A percentile compares a stretch with the other conserved stretches of the same genome.
Conservation (phyloP, 345 rosid species). For the Atalantia buxifolia region DNA sequence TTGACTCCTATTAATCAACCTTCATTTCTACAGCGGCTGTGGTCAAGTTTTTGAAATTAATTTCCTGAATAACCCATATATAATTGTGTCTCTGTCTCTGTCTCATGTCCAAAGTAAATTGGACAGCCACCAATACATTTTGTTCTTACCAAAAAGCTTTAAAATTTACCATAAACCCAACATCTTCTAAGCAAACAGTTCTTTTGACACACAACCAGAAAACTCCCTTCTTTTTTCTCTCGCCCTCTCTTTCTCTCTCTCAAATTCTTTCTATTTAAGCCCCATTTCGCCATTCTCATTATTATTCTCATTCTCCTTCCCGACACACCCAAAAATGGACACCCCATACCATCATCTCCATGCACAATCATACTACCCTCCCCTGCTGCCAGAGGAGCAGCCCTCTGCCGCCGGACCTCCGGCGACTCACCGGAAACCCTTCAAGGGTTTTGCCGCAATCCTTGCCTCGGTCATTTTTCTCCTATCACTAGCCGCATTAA, state of each 20-base stretch:
- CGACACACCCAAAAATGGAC: constrained; percentile 17
- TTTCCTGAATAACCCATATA: neutral
- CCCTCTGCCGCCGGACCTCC: constrained; percentile 11
- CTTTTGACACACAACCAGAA: neutral
- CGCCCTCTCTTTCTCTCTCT: neutral
- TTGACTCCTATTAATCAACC: neutral
- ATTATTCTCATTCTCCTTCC: neutral
- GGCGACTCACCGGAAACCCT: constrained; percentile 21
- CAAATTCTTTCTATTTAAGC: neutral
- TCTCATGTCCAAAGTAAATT: constrained; percentile 2
- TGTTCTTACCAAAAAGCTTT: neutral
- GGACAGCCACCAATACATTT: constrained; percentile 14
- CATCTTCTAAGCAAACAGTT: neutral
- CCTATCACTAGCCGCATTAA: constrained; percentile 35
- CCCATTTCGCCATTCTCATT: neutral
- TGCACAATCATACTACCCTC: constrained; percentile 22
- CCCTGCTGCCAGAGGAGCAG: constrained; percentile 31
- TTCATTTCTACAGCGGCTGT: neutral
- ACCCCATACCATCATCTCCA: constrained; percentile 7
- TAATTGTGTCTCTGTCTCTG: no score
- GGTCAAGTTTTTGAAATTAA: neutral
- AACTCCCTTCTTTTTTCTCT: neutral
- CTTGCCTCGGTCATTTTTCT: constrained; percentile 37
- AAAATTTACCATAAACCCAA: neutral
- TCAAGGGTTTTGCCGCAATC: constrained; percentile 28